phyloP scores from a whole-genome alignment of 1,284 basidiomycete species.

The Xerocomus amazonicus region DNA sequence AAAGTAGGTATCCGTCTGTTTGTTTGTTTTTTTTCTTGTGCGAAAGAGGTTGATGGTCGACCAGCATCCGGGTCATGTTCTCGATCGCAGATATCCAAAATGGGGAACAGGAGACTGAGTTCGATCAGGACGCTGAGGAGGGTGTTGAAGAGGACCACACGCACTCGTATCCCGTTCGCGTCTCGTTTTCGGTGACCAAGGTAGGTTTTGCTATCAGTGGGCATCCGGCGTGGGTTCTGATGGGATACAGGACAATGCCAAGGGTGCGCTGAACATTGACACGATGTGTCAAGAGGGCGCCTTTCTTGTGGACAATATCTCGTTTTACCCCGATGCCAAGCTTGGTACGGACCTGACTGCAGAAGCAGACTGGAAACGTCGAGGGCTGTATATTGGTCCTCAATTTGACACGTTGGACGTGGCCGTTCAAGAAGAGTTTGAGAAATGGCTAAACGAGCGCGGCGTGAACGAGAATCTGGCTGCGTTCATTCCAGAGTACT shows the following conservation, averaged over 20 bases:
- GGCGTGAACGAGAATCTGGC: constrained; percentile 83
- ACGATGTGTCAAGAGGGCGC: constrained; percentile 80
- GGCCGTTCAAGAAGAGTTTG: constrained; percentile 58
- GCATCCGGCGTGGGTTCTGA: background rate
- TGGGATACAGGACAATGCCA: constrained; percentile 36
- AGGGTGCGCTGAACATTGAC: constrained; percentile 77
- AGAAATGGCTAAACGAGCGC: constrained; percentile 44
- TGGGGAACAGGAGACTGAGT: constrained; percentile 43
- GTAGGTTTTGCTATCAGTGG: constrained; percentile 32
- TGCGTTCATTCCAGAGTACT: constrained; percentile 80
- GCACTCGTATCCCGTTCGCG: constrained; percentile 69
- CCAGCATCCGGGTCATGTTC: constrained; percentile 77
- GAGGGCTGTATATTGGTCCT: constrained; percentile 90
- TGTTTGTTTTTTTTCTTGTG: background rate
- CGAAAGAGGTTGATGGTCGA: background rate
- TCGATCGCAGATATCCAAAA: constrained; percentile 75
- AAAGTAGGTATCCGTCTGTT: constrained; percentile 47
- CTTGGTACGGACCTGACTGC: constrained; percentile 78
- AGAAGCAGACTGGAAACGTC: constrained; percentile 91
- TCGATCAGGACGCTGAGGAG: constrained; percentile 37
- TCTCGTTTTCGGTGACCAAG: constrained; percentile 84
- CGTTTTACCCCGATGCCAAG: constrained; percentile 75
- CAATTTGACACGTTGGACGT: constrained; percentile 92
- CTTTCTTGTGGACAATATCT: constrained; percentile 87
- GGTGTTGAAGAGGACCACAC: constrained; percentile 40